Base-by-base conservation (phyloP, 1,284 basidiomycete species). In the Stygiomarasmius scandens region DNA sequence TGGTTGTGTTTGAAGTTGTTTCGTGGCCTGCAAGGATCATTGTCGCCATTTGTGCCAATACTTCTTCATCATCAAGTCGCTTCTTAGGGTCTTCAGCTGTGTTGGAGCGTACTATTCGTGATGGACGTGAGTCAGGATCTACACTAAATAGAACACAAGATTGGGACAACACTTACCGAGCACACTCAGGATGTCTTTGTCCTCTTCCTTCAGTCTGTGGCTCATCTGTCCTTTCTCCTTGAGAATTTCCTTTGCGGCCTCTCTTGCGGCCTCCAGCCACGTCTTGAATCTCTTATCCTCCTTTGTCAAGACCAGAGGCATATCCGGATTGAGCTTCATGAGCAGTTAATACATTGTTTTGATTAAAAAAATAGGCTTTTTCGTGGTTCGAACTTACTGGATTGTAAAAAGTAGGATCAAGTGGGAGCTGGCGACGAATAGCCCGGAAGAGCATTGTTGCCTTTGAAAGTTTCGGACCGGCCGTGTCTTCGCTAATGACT, bases 111-210 rank as follows among this genome's bases (percentile, higher is more conserved):
- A 58, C 60, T 61, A 22, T 10, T 53, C 23, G 12, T 10, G 23
- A 9, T 22, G n/a, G 8, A 38, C 19, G 23, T 16, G 11, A 41
- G 20, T 14, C n/a, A 20, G 2, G 19, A 47, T n/a, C n/a, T n/a
- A n/a, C n/a, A n/a, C n/a, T n/a, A n/a, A n/a, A n/a, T n/a, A n/a
- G n/a, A n/a, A n/a, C n/a, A n/a, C n/a, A n/a, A n/a, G n/a, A 24
- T 24, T 9, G 5, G 29, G 22, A 23, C n/a, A n/a, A n/a, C n/a
- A 61, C 63, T 49, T 14, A 70, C 69, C 59, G 2, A 74, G 60
- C 14, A 73, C 58, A 54, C 67, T 72, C 52, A 74, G 61, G 16
- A 71, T 58, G 49, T 73, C 71, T 45, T 67, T 68, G 9, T 64
- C 48, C 50, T 29, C 52, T 23, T 16, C 49, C 54, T 59, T 66